phyloP scores from a whole-genome alignment of 2,329 filamentous ascomycete species.

The Colletotrichum salicis region DNA sequence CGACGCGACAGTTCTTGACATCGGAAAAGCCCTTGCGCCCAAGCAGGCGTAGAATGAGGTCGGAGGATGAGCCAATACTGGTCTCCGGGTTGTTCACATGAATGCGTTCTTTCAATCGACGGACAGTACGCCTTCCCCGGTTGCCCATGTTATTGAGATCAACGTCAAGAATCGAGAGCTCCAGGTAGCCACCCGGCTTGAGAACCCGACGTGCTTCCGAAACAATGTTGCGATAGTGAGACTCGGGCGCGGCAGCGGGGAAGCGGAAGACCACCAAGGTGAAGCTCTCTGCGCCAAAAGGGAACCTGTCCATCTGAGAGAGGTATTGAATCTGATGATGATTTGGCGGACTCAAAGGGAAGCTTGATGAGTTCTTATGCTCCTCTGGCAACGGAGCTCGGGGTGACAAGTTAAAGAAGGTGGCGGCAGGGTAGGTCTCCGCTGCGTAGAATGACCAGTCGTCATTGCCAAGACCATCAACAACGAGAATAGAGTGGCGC shows the following conservation, averaged over 20 bases:
- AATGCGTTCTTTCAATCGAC: conserved; percentile 77
- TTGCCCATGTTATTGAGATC: conserved; percentile 87
- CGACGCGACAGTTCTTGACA: conserved; percentile 80
- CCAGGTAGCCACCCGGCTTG: conserved; percentile 81
- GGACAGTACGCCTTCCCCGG: conserved; percentile 73
- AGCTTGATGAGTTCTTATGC: conserved; percentile 53
- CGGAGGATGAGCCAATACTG: conserved; percentile 69
- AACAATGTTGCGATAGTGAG: conserved; percentile 76
- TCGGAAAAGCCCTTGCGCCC: conserved; percentile 76
- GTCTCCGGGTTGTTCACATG: conserved; percentile 69
- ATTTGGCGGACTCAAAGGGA: conserved; percentile 71
- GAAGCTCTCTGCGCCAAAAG: conserved; percentile 81
- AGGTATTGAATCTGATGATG: conserved; percentile 79
- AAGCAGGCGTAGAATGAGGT: conserved; percentile 73
- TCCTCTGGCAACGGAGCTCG: conserved; percentile 62
- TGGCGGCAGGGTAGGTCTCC: conserved; percentile 79
- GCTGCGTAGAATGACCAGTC: conserved; percentile 91
- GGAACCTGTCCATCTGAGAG: conserved; percentile 73
- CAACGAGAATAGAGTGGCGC: conserved; percentile 75
- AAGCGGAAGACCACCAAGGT: conserved; percentile 82
- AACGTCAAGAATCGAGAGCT: conserved; percentile 80
- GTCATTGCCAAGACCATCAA: conserved; percentile 86
- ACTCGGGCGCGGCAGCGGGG: conserved; percentile 74
- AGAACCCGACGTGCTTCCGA: conserved; percentile 81
- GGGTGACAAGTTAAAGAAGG: conserved; percentile 80